These are phyloP conservation scores for Stentor roeselii DNA, from an alignment of 73 alveolate genomes.

Conservation along the genomic window DNA sequence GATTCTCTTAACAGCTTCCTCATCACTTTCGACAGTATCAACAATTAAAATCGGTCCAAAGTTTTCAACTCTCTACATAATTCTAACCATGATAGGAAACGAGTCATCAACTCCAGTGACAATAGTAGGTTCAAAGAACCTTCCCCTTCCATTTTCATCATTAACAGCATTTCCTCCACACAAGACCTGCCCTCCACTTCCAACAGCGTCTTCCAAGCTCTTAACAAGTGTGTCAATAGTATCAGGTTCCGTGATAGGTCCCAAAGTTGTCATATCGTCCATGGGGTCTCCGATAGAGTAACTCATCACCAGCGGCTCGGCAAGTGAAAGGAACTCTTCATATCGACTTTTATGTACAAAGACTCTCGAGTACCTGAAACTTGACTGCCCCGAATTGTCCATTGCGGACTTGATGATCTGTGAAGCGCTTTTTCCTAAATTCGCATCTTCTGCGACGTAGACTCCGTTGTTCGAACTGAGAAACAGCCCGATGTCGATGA, in stretches of 20 bases:
- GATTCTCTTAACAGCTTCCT: neutral
- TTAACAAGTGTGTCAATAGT: constrained; percentile 24
- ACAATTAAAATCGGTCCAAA: constrained; percentile 3
- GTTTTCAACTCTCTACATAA: neutral
- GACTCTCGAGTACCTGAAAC: constrained; percentile 29
- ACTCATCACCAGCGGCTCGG: constrained; percentile 24
- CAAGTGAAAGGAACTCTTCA: constrained; percentile 33
- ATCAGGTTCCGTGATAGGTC: constrained; percentile 37
- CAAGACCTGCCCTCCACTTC: constrained; percentile 26
- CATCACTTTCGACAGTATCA: neutral
- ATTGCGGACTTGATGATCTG: constrained; percentile 29
- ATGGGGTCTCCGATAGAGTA: constrained; percentile 34
- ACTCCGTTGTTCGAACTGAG: constrained; percentile 27
- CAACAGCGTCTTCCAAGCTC: constrained; percentile 32
- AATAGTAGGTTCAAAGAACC: constrained; percentile 51
- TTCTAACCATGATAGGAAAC: neutral
- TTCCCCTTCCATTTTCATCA: constrained; percentile 43
- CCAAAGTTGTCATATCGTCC: constrained; percentile 36
- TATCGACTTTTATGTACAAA: constrained; percentile 28
- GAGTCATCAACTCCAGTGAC: constrained; percentile 35
- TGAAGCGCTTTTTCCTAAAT: constrained; percentile 25
- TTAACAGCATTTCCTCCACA: constrained; percentile 36
- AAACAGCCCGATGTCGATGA: constrained; percentile 10
- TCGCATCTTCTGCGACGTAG: constrained; percentile 31
- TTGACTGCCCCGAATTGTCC: constrained; percentile 43